These are phyloP conservation scores for Aureobasidium melanogenum DNA, from an alignment of 2,329 filamentous ascomycete genomes.

Conservation along the genomic window DNA sequence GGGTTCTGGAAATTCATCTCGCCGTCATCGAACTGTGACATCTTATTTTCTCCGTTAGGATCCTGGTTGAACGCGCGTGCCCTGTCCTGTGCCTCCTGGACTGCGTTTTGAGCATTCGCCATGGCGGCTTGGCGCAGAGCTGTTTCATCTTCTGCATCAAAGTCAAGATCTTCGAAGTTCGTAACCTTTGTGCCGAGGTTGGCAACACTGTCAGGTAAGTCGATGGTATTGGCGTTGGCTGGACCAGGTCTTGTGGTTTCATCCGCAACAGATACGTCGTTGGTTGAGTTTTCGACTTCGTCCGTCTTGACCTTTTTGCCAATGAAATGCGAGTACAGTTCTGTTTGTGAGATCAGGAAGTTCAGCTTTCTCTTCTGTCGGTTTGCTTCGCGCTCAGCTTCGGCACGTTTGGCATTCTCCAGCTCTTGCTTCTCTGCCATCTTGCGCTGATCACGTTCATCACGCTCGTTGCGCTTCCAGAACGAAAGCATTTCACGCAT, in stretches of 20 bases:
- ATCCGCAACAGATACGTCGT: slow-evolving; percentile 58
- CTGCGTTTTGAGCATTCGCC: slow-evolving; percentile 92
- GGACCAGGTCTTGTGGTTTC: slow-evolving; percentile 33
- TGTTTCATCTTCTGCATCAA: slow-evolving; percentile 88
- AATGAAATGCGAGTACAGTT: slow-evolving; percentile 98
- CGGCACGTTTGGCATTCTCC: slow-evolving; percentile 91
- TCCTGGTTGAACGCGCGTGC: slow-evolving; percentile 82
- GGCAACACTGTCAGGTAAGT: slow-evolving; percentile 39
- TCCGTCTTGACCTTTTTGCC: slow-evolving; percentile 98
- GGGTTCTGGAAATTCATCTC: slow-evolving; percentile 99
- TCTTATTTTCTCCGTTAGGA: slow-evolving; percentile 42
- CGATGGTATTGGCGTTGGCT: slow-evolving; percentile 37
- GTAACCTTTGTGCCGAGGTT: slow-evolving; percentile 65
- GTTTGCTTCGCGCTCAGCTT: slow-evolving; percentile 94
- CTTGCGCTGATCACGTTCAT: slow-evolving; percentile 90
- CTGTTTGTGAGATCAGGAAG: slow-evolving; percentile 97
- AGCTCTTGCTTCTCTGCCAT: slow-evolving; percentile 92
- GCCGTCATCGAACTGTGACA: slow-evolving; percentile 76
- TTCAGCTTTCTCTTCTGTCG: slow-evolving; percentile 98
- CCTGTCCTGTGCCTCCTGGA: slow-evolving; percentile 87
- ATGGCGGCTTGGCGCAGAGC: slow-evolving; percentile 73
- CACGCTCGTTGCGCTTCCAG: slow-evolving; percentile 98
- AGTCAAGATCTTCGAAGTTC: slow-evolving; percentile 88
- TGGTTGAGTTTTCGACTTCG: slow-evolving; percentile 83
- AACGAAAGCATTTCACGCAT: slow-evolving; percentile 99